These are phyloP conservation scores for Pythium chondricola DNA, from an alignment of 352 stramenopile genomes.

Conservation along the genomic window DNA sequence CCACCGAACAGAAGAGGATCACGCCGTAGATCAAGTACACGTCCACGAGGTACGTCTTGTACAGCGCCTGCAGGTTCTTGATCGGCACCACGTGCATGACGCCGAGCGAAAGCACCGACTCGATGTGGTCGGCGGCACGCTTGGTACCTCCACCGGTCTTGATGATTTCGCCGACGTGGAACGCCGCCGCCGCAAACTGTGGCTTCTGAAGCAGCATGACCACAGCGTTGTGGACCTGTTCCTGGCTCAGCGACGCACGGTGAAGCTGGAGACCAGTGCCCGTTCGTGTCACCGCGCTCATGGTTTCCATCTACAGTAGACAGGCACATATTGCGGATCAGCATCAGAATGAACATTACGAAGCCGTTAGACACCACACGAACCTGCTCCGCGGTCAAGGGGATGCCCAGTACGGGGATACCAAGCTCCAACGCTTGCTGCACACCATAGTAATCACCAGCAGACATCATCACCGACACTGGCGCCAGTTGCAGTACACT, in stretches of 20 bases:
- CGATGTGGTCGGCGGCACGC: conserved; percentile 48
- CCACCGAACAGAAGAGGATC: conserved; percentile 76
- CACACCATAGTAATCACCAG: conserved; percentile 48
- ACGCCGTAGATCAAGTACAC: conserved; percentile 81
- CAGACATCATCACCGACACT: conserved; percentile 48
- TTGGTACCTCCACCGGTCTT: conserved; percentile 44
- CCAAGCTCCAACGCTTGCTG: conserved; percentile 56
- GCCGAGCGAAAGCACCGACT: conserved; percentile 51
- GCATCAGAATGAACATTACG: neutral
- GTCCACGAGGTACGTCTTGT: conserved; percentile 83
- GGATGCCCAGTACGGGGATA: conserved; percentile 61
- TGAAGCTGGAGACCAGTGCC: conserved; percentile 45
- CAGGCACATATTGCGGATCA: neutral
- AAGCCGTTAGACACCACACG: neutral
- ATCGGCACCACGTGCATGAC: conserved; percentile 40
- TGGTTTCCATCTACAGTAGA: conserved; percentile 38
- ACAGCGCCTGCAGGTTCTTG: conserved; percentile 57
- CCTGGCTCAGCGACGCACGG: conserved; percentile 26
- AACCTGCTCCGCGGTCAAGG: conserved; percentile 67
- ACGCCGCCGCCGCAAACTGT: conserved; percentile 31
- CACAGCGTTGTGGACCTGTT: conserved; percentile 24
- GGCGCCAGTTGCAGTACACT: conserved; percentile 30
- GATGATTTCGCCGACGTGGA: conserved; percentile 50
- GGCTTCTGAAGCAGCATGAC: conserved; percentile 33
- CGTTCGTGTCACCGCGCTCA: conserved; percentile 50